A percentile compares a stretch with the other conserved stretches of the same genome.
Evolutionary conservation across 441 rosid species (phyloP).

Genomic region (Francoa sonchifolia): DNA sequence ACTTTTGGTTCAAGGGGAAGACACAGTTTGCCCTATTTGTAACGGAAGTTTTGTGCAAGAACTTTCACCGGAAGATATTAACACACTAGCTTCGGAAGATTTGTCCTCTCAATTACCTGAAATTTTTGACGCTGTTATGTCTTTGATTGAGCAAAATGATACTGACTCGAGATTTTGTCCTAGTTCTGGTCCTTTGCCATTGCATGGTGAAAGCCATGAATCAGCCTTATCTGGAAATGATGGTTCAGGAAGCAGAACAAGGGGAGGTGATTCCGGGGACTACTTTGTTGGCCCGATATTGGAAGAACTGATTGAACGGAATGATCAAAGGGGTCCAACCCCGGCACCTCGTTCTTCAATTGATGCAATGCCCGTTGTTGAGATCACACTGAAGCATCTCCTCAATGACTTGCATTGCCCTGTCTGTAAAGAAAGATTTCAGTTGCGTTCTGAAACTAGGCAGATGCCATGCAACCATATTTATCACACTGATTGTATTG

Average conservation of each 20-base stretch:
- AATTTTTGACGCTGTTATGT: conserved; percentile 2
- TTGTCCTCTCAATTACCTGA: not conserved
- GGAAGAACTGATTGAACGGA: conserved; percentile 14
- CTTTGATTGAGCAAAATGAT: conserved; percentile 11
- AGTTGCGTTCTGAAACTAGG: conserved; percentile 32
- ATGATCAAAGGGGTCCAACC: conserved; percentile 32
- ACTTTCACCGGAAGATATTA: conserved; percentile 7
- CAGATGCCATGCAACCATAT: conserved; percentile 60
- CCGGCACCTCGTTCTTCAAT: conserved; percentile 33
- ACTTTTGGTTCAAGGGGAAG: conserved; percentile 4
- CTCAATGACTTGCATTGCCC: conserved; percentile 35
- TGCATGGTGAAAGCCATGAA: not conserved
- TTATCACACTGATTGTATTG: conserved; percentile 54
- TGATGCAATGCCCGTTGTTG: conserved; percentile 31
- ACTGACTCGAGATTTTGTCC: not conserved
- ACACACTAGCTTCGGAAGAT: not conserved
- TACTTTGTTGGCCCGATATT: conserved; percentile 4
- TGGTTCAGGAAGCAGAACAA: not conserved
- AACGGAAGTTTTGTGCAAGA: conserved; percentile 17
- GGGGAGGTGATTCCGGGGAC: conserved; percentile 3
- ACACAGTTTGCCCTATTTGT: conserved; percentile 11
- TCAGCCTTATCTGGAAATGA: not conserved
- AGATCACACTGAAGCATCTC: conserved; percentile 23
- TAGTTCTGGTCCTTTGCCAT: not conserved
- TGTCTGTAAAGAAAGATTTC: conserved; percentile 62